phyloP scores from a whole-genome alignment of 2,329 filamentous ascomycete genomes.

The Beauveria australis region DNA sequence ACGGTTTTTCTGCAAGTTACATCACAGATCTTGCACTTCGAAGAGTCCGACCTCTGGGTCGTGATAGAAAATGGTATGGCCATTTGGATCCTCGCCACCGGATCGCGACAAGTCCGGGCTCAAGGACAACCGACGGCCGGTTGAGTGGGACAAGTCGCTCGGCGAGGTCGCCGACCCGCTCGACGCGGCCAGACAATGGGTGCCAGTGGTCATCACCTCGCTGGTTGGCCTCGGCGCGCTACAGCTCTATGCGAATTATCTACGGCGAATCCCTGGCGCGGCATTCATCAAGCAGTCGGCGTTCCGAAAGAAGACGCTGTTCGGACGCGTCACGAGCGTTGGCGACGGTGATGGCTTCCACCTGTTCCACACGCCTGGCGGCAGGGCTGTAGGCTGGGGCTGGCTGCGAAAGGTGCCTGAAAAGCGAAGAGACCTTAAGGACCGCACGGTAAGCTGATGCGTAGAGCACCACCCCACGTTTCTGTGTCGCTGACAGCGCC shows the following conservation, averaged over 20 bases:
- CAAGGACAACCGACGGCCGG: slow-evolving; percentile 19
- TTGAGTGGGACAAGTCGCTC: slow-evolving; percentile 33
- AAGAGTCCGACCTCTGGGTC: slow-evolving; percentile 17
- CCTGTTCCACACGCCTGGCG: slow-evolving; percentile 91
- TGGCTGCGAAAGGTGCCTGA: slow-evolving; percentile 72
- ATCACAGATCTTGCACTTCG: slow-evolving; percentile 14
- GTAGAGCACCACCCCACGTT: neutral
- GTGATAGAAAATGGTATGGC: slow-evolving; percentile 32
- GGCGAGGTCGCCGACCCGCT: slow-evolving; percentile 21
- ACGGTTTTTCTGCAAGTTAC: neutral
- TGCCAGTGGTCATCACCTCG: slow-evolving; percentile 29
- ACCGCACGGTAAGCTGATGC: slow-evolving; percentile 58
- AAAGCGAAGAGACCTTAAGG: slow-evolving; percentile 59
- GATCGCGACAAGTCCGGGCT: slow-evolving; percentile 16
- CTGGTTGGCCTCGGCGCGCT: slow-evolving; percentile 30
- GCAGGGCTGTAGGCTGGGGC: slow-evolving; percentile 80
- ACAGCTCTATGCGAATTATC: slow-evolving; percentile 61
- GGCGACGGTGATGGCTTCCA: slow-evolving; percentile 96
- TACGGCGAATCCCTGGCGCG: slow-evolving; percentile 76
- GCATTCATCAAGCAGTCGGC: slow-evolving; percentile 65
- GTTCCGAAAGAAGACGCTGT: slow-evolving; percentile 67
- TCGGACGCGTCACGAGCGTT: slow-evolving; percentile 84
- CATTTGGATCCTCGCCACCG: slow-evolving; percentile 25
- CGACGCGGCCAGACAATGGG: slow-evolving; percentile 31
- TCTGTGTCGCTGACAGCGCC: neutral